A percentile compares a stretch with the other conserved stretches of the same genome.
Conservation (phyloP, 495 filamentous ascomycete species). For the Penicillium herquei region DNA sequence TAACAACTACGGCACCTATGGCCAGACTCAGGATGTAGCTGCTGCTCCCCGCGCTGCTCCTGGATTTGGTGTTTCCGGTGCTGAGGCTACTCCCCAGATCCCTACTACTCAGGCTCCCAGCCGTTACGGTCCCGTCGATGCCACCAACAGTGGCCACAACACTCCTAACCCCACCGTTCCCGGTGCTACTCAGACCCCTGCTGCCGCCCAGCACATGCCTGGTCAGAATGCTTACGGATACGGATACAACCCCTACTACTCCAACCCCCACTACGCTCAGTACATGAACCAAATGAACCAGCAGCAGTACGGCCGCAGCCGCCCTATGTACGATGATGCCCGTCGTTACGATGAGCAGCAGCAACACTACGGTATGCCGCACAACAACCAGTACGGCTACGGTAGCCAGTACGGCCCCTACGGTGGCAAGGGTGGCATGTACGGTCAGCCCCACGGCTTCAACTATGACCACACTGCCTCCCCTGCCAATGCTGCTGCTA, state of each 20-base stretch:
- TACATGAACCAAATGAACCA: slow-evolving; percentile 71
- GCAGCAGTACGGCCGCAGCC: slow-evolving; percentile 49
- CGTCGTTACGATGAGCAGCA: slow-evolving; percentile 47
- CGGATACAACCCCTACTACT: slow-evolving; percentile 77
- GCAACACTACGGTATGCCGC: slow-evolving; percentile 46
- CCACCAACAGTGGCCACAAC: slow-evolving; percentile 80
- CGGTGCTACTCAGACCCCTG: slow-evolving; percentile 60
- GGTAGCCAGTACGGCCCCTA: slow-evolving; percentile 73
- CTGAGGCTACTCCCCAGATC: slow-evolving; percentile 73
- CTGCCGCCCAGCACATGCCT: slow-evolving; percentile 61
- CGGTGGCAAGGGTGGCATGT: slow-evolving; percentile 71
- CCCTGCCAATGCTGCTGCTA: slow-evolving; percentile 64
- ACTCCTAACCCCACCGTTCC: slow-evolving; percentile 82
- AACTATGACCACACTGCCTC: slow-evolving; percentile 79
- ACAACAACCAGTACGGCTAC: slow-evolving; percentile 62
- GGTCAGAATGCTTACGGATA: slow-evolving; percentile 57
- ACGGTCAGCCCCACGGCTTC: slow-evolving; percentile 77
- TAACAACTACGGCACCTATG: slow-evolving; percentile 77
- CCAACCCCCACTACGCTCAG: slow-evolving; percentile 72
- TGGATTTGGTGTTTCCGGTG: slow-evolving; percentile 67
- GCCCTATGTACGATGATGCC: slow-evolving; percentile 57
- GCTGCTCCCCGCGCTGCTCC: slow-evolving; percentile 61
- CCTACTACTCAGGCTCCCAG: slow-evolving; percentile 65
- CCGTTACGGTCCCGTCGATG: slow-evolving; percentile 70
- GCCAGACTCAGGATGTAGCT: slow-evolving; percentile 75